phyloP scores from a whole-genome alignment of 352 stramenopile genomes.

The Globisporangium acanthophoron region DNA sequence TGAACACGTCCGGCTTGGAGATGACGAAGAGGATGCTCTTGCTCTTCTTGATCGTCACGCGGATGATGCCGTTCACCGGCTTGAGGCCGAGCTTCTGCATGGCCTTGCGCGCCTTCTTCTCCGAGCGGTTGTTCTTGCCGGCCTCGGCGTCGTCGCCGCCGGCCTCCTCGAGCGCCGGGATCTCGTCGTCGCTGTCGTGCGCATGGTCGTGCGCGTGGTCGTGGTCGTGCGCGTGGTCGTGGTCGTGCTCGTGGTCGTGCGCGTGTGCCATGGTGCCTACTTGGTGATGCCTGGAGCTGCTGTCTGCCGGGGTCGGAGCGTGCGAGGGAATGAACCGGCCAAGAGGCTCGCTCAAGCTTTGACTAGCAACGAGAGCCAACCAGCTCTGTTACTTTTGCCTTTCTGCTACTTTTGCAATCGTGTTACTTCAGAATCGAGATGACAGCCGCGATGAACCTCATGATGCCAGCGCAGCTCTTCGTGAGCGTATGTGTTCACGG shows the following conservation, averaged over 20 bases:
- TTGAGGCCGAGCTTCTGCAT: constrained; percentile 99
- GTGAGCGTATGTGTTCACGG: too few species aligned
- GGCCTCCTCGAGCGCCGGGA: constrained; percentile 72
- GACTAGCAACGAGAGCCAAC: too few species aligned
- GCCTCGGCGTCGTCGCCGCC: constrained; percentile 61
- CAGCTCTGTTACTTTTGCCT: too few species aligned
- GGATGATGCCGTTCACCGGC: constrained; percentile 93
- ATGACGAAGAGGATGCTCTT: constrained; percentile 98
- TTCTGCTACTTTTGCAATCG: too few species aligned
- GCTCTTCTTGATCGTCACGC: constrained; percentile 98
- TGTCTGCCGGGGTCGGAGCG: too few species aligned
- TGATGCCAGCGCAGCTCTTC: too few species aligned
- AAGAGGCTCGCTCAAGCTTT: not conserved
- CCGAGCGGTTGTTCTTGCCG: constrained; percentile 93
- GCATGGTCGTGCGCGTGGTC: constrained; percentile 34
- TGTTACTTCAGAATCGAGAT: too few species aligned
- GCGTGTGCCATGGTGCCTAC: constrained; percentile 37
- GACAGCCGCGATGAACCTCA: too few species aligned
- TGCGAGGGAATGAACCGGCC: too few species aligned
- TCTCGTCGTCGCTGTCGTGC: constrained; percentile 75
- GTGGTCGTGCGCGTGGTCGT: constrained; percentile 31
- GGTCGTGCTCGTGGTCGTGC: constrained; percentile 32
- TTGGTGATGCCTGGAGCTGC: too few species aligned
- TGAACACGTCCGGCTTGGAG: constrained; percentile 98
- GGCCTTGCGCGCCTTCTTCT: constrained; percentile 99